Conservation (phyloP, 257 asterid species). For the Nicotiana attenuata region DNA sequence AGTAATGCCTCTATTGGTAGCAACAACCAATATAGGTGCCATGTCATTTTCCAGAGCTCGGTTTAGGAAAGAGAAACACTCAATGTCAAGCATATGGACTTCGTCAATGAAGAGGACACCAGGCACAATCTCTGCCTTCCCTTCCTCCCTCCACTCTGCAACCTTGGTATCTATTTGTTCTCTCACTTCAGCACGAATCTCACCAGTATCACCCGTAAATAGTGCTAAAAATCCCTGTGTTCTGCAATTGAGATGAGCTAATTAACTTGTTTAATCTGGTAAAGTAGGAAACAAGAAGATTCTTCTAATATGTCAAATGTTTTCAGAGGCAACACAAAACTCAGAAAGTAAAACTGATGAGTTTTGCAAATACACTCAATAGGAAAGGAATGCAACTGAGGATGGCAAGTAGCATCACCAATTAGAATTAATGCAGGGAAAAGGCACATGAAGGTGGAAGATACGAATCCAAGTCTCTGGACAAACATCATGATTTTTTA, state of each 20-base stretch:
- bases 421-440: background rate
- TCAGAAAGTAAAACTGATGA: background rate
- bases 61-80: constrained; percentile 89
- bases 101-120: constrained; percentile 96
- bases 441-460: background rate
- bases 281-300: background rate
- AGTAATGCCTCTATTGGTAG: constrained; percentile 94
- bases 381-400: background rate
- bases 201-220: constrained; percentile 91
- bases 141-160: constrained; percentile 99
- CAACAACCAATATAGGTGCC: constrained; percentile 93
- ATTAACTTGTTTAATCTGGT: background rate
- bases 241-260: constrained; percentile 34
- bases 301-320: background rate
- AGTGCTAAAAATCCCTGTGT: constrained; percentile 94
- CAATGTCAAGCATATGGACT: constrained; percentile 99
- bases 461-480: background rate
- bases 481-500: background rate
- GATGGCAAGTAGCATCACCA: background rate
- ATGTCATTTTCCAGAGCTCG: constrained; percentile 94
- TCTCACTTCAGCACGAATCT: constrained; percentile 90
- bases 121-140: constrained; percentile 90
- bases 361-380: background rate
- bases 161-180: constrained; percentile 96
- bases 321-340: background rate